Conservation (phyloP, 371 early-diverging fungal genomes). For the Rhizomucor pusillus region DNA sequence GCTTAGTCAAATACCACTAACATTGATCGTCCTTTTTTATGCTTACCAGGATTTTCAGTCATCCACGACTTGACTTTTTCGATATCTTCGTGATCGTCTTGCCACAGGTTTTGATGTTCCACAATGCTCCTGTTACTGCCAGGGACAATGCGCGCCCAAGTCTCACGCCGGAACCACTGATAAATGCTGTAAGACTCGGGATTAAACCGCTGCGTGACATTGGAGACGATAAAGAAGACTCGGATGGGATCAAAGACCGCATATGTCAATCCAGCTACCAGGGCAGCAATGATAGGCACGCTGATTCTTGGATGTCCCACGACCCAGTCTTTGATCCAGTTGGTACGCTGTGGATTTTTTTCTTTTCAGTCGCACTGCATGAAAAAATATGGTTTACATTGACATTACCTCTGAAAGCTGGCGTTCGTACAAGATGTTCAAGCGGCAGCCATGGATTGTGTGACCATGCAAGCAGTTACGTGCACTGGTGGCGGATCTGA, state of each 20-base stretch:
- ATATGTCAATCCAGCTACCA: conserved; percentile 76
- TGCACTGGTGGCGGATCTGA: conserved; percentile 84
- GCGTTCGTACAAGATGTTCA: conserved; percentile 72
- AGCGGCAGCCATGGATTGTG: conserved; percentile 60
- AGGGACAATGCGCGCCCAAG: conserved; percentile 47
- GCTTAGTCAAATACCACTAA: too few relatives aligned
- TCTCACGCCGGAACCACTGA: conserved; percentile 65
- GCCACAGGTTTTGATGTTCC: conserved; percentile 43
- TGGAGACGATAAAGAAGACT: conserved; percentile 80
- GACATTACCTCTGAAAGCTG: conserved; percentile 35
- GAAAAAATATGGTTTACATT: neutral
- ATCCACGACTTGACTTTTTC: conserved; percentile 59
- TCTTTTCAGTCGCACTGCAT: neutral
- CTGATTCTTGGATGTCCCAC: conserved; percentile 70
- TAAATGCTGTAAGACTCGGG: conserved; percentile 59
- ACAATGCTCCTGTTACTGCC: neutral
- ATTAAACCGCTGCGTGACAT: conserved; percentile 76
- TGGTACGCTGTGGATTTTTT: conserved; percentile 39
- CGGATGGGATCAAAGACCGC: conserved; percentile 91
- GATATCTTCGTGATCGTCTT: conserved; percentile 61
- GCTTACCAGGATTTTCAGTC: conserved; percentile 66
- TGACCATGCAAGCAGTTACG: conserved; percentile 87
- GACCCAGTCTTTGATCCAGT: conserved; percentile 68
- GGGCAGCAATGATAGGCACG: conserved; percentile 71
- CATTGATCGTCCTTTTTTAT: too few relatives aligned